Evolutionary conservation across 495 filamentous ascomycete species (phyloP).

Genomic region (Letharia lupina): DNA sequence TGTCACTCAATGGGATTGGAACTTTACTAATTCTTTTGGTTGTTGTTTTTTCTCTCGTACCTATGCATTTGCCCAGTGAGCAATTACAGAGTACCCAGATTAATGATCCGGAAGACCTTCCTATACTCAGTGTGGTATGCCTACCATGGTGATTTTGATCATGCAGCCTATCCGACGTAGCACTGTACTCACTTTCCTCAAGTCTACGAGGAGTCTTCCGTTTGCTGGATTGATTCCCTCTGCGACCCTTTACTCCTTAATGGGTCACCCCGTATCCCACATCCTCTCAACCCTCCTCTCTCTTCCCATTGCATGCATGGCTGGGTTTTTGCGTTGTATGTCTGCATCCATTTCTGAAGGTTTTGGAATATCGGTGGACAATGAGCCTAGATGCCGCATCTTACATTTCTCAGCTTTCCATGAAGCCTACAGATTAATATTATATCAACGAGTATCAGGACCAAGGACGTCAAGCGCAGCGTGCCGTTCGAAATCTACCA

Average conservation of each 20-base stretch:
- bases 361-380: background rate
- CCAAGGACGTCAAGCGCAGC: background rate
- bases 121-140: background rate
- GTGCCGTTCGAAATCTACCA: background rate
- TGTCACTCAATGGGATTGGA: too few relatives aligned
- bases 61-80: too few relatives aligned
- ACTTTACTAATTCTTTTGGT: too few relatives aligned
- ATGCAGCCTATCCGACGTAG: background rate
- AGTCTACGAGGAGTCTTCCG: too few relatives aligned
- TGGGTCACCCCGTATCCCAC: too few relatives aligned
- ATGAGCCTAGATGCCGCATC: slow-evolving; percentile 20
- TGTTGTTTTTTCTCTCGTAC: too few relatives aligned
- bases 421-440: background rate
- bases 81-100: too few relatives aligned
- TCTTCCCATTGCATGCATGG: background rate
- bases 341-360: background rate
- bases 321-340: background rate
- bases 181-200: too few relatives aligned
- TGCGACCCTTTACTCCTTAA: background rate
- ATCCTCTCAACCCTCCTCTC: background rate
- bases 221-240: too few relatives aligned
- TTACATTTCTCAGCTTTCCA: slow-evolving; percentile 12
- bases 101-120: too few relatives aligned
- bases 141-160: background rate
- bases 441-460: background rate